Conservation (phyloP, 768 basidiomycete genomes). For the Fistulinella prunicolor region DNA sequence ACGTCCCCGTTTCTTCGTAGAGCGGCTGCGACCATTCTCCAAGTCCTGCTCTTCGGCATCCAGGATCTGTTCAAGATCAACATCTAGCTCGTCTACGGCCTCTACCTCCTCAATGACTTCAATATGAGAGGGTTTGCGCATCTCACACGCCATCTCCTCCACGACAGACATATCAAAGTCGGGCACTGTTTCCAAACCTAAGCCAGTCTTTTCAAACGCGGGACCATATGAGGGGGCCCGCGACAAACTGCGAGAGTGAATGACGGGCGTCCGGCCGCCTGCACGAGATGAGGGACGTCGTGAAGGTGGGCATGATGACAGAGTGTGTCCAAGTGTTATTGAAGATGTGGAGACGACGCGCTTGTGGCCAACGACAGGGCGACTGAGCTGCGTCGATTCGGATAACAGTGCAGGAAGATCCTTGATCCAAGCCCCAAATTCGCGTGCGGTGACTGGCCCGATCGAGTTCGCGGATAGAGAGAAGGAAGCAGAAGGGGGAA, state of each 20-base stretch:
- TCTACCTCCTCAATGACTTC: conserved; percentile 39
- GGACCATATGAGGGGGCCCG: conserved; percentile 64
- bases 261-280: conserved; percentile 52
- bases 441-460: conserved; percentile 60
- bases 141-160: conserved; percentile 43
- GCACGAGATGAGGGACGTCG: conserved; percentile 71
- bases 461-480: conserved; percentile 26
- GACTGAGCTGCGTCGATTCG: conserved; percentile 28
- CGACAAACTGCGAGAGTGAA: conserved; percentile 54
- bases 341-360: conserved; percentile 62
- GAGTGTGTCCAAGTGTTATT: conserved; percentile 55
- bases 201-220: conserved; percentile 39
- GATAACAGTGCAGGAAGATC: conserved; percentile 74
- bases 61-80: conserved; percentile 14
- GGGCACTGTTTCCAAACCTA: conserved; percentile 47
- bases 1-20: conserved; percentile 77
- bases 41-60: conserved; percentile 29
- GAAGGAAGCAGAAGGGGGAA: conserved; percentile 53
- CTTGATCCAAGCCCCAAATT: conserved; percentile 84
- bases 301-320: conserved; percentile 63
- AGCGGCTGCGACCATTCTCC: conserved; percentile 45
- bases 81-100: conserved; percentile 32
- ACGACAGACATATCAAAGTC: conserved; percentile 41
- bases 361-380: conserved; percentile 42
- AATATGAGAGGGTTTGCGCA: conserved; percentile 21